A percentile compares a stretch with the other conserved stretches of the same genome.
Evolutionary conservation across 2,329 filamentous ascomycete species (phyloP).

Genomic region (Aspergillus arachidicola): DNA sequence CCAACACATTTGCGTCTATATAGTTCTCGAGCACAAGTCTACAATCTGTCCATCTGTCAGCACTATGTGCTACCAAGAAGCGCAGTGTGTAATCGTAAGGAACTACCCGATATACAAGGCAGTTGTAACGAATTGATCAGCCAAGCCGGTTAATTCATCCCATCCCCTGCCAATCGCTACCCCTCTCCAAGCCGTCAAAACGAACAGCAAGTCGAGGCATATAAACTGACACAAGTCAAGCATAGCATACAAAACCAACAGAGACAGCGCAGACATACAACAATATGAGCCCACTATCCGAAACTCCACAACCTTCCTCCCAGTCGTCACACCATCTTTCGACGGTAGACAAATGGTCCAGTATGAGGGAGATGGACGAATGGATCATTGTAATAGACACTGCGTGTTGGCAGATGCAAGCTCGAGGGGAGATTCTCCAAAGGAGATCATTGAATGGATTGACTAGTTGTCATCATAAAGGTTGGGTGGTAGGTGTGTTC

Average conservation of each 20-base stretch:
- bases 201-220: constrained; percentile 34
- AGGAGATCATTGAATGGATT: constrained; percentile 63
- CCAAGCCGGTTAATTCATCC: constrained; percentile 48
- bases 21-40: not conserved
- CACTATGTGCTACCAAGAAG: constrained; percentile 8
- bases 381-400: constrained; percentile 28
- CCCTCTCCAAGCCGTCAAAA: constrained; percentile 38
- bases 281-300: constrained; percentile 29
- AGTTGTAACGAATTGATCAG: constrained; percentile 31
- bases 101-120: constrained; percentile 1
- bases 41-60: constrained; percentile 8
- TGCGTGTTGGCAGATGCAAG: constrained; percentile 24
- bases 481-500: constrained; percentile 8
- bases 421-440: constrained; percentile 42
- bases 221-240: constrained; percentile 40
- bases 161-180: constrained; percentile 41
- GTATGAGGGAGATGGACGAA: constrained; percentile 45
- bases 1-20: not conserved
- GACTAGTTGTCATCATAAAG: constrained; percentile 62
- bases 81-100: constrained; percentile 7
- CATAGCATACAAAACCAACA: constrained; percentile 27
- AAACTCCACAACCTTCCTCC: constrained; percentile 50
- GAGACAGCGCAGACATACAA: constrained; percentile 23
- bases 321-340: constrained; percentile 22
- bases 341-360: constrained; percentile 38